Conservation (phyloP, 192 early-diverging fungal species). For the Coemansia sp. region DNA sequence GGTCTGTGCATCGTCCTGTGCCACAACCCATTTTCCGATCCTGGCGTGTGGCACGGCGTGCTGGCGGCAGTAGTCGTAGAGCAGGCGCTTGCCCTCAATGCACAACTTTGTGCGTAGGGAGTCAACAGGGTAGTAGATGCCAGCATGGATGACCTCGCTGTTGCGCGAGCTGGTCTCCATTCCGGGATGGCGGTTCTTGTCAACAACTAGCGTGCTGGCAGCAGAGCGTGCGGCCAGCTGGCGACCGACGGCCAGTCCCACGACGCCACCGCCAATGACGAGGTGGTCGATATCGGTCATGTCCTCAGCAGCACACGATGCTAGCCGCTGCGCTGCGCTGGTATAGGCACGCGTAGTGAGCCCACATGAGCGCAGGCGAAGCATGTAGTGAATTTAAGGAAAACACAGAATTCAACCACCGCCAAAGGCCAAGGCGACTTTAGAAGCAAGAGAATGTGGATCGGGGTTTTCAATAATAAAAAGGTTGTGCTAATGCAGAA, state of each 20-base stretch:
- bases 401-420: background rate
- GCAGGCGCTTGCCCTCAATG: conserved; percentile 67
- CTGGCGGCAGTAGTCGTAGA: conserved; percentile 64
- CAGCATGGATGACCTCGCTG: conserved; percentile 88
- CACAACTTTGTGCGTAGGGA: conserved; percentile 77
- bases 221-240: conserved; percentile 52
- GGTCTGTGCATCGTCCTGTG: conserved; percentile 54
- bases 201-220: conserved; percentile 62
- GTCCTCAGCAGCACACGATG: conserved; percentile 14
- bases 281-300: conserved; percentile 61
- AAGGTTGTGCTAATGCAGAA: too few relatives aligned
- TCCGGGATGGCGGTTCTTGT: conserved; percentile 63
- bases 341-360: background rate
- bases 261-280: conserved; percentile 76
- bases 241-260: conserved; percentile 76
- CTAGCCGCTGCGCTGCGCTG: conserved; percentile 22
- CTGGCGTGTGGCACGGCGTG: conserved; percentile 56
- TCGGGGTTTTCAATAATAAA: too few relatives aligned
- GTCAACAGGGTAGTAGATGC: conserved; percentile 75
- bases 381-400: too few relatives aligned
- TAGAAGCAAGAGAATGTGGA: too few relatives aligned
- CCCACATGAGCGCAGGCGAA: too few relatives aligned
- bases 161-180: conserved; percentile 82
- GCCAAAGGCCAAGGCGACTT: too few relatives aligned
- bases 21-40: conserved; percentile 82